phyloP scores from a whole-genome alignment of 441 rosid genomes.

The Erodium chrysanthum region DNA sequence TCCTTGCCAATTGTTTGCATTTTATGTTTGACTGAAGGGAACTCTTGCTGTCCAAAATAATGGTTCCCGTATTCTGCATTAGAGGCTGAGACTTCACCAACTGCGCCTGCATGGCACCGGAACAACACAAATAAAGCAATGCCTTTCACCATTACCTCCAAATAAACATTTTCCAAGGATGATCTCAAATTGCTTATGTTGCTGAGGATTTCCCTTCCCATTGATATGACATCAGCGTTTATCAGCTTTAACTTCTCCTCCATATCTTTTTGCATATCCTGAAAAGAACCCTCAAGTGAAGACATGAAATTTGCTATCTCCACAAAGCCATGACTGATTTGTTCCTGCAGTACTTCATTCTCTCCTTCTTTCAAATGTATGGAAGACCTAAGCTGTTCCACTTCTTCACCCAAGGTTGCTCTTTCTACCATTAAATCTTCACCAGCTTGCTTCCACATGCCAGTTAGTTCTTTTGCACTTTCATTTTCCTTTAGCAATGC shows the following conservation, averaged over 20 bases:
- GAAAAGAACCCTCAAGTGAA: slow-evolving; percentile 46
- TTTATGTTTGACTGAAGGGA: slow-evolving; percentile 14
- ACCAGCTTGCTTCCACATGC: slow-evolving; percentile 49
- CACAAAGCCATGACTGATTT: slow-evolving; percentile 26
- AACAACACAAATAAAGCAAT: slow-evolving; percentile 35
- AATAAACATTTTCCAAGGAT: slow-evolving; percentile 44
- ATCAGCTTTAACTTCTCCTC: slow-evolving; percentile 42
- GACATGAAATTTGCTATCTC: slow-evolving; percentile 47
- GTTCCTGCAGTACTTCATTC: slow-evolving; percentile 38
- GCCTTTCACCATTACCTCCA: slow-evolving; percentile 47
- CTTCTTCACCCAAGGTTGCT: slow-evolving; percentile 42
- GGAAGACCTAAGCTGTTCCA: slow-evolving; percentile 48
- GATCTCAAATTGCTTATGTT: slow-evolving; percentile 36
- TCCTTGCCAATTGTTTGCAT: slow-evolving; percentile 17
- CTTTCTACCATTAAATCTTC: slow-evolving; percentile 47
- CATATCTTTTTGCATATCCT: slow-evolving; percentile 49
- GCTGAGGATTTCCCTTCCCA: slow-evolving; percentile 37
- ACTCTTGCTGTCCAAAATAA: slow-evolving; percentile 24
- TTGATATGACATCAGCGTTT: slow-evolving; percentile 35
- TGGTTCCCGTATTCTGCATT: slow-evolving; percentile 20
- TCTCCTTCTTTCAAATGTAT: slow-evolving; percentile 44
- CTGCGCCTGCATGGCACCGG: slow-evolving; percentile 41
- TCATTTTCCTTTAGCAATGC: slow-evolving; percentile 57
- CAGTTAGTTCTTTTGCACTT: slow-evolving; percentile 42
- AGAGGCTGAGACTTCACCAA: slow-evolving; percentile 28